Conservation (phyloP, 345 rosid genomes). For the Cardamine occulta region DNA sequence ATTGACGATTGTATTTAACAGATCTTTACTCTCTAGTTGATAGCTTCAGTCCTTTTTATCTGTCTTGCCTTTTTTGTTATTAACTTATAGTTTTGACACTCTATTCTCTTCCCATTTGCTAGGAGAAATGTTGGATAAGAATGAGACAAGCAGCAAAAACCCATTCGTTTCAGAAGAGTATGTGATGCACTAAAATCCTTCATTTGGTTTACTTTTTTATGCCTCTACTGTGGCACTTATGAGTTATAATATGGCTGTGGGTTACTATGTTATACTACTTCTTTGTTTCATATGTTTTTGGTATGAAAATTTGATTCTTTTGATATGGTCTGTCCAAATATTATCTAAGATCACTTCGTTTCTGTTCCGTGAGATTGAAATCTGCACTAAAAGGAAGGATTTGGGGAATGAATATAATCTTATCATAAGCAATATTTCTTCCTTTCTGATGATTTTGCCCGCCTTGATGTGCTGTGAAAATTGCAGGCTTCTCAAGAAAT, state of each 20-base stretch:
- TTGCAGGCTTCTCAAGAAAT: slow-evolving; percentile 62
- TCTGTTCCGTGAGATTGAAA: slow-evolving; percentile 5
- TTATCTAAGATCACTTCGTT: slow-evolving; percentile 12
- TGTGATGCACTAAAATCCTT: slow-evolving; percentile 25
- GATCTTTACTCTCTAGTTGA: slow-evolving; percentile 7
- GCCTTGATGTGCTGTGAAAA: slow-evolving; percentile 12
- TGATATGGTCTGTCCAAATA: slow-evolving; percentile 9
- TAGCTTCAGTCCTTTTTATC: neutral
- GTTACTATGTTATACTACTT: neutral
- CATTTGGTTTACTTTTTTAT: neutral
- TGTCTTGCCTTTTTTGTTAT: neutral
- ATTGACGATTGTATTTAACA: no score
- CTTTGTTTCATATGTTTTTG: neutral
- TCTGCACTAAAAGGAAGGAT: slow-evolving; percentile 22
- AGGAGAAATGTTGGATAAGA: slow-evolving; percentile 39
- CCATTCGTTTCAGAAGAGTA: slow-evolving; percentile 42
- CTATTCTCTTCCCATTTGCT: neutral
- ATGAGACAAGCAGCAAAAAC: slow-evolving; percentile 18
- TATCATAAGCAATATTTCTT: neutral
- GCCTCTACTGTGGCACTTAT: slow-evolving; percentile 2
- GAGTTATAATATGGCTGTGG: neutral
- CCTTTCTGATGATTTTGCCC: neutral
- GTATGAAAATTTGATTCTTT: slow-evolving; percentile 8
- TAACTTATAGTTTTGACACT: slow-evolving; percentile 10
- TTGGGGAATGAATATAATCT: slow-evolving; percentile 4